Conservation (phyloP, 2,329 filamentous ascomycete species). For the Lojkania enalia region DNA sequence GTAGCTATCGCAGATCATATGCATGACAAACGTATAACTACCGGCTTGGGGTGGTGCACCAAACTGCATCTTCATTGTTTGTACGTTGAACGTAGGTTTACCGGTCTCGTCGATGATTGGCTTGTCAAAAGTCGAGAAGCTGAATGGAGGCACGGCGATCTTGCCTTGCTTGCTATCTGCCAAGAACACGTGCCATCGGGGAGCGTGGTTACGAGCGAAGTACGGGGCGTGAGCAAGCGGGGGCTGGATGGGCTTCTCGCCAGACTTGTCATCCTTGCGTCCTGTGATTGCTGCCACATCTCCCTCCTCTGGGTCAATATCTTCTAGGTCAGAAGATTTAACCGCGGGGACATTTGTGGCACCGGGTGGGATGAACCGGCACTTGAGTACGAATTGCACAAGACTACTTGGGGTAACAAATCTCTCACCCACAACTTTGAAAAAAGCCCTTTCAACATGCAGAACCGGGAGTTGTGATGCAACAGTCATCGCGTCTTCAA, state of each 20-base stretch:
- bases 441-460: constrained; percentile 88
- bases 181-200: constrained; percentile 92
- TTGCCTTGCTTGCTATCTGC: constrained; percentile 93
- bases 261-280: constrained; percentile 68
- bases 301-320: constrained; percentile 89
- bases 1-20: constrained; percentile 92
- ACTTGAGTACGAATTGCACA: constrained; percentile 93
- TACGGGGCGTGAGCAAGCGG: constrained; percentile 90
- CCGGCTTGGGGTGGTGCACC: constrained; percentile 90
- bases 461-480: constrained; percentile 84
- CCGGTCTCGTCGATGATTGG: constrained; percentile 78
- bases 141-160: constrained; percentile 94
- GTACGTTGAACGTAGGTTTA: constrained; percentile 89
- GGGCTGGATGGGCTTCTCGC: constrained; percentile 69
- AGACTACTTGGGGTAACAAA: constrained; percentile 90
- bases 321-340: constrained; percentile 79
- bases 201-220: constrained; percentile 84
- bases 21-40: constrained; percentile 92
- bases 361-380: constrained; percentile 87
- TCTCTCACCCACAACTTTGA: constrained; percentile 96
- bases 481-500: constrained; percentile 72
- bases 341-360: constrained; percentile 73
- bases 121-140: constrained; percentile 91
- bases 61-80: constrained; percentile 97
- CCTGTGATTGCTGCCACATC: constrained; percentile 85